Evolutionary conservation across 345 rosid species (phyloP), one percentile per base, ranked within the genome.

Genomic region (Eucalyptus marginata): DNA sequence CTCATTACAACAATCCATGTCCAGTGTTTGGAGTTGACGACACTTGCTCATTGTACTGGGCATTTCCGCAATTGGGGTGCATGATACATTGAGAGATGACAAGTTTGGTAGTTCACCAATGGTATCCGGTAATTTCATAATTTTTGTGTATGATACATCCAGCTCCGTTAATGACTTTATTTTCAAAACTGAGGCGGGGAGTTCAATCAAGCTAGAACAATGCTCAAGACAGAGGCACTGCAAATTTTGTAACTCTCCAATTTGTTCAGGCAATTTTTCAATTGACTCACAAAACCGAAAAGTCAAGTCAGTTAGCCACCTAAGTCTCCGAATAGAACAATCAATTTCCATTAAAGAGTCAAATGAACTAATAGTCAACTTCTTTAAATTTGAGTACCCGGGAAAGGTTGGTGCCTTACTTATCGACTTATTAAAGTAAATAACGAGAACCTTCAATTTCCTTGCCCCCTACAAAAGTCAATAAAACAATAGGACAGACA

Each of bases 371-470:
- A 59, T 5, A 25, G 7, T 11, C 15, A 59, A 25, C 31, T 59
- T 5, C 66, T 59, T 2, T 25, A 59, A 59, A 59, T 2, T 4
- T 10, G 31, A 59, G n/a, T 27, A 0, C 7, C 5, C n/a, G 15
- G 31, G n/a, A 25, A 59, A 25, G n/a, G 66, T 12, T 11, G 66
- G 15, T 27, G 1, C 1, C n/a, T 13, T 0, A 59, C 6, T 1
- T 25, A 58, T 58, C 4, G 0, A 58, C 0, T 0, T 0, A 11
- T 13, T 3, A 2, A 0, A 2, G 0, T 0, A 0, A 10, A 24
- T 5, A 59, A 31, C 3, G 4, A 59, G 66, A 24, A 25, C n/a
- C 66, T 3, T 59, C 66, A 59, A 58, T 10, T 58, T 59, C 31
- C 66, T 59, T 25, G 50, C 50, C 6, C 66, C 66, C 66, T 25